phyloP scores from a whole-genome alignment of 345 rosid genomes.

The Salix exigua region DNA sequence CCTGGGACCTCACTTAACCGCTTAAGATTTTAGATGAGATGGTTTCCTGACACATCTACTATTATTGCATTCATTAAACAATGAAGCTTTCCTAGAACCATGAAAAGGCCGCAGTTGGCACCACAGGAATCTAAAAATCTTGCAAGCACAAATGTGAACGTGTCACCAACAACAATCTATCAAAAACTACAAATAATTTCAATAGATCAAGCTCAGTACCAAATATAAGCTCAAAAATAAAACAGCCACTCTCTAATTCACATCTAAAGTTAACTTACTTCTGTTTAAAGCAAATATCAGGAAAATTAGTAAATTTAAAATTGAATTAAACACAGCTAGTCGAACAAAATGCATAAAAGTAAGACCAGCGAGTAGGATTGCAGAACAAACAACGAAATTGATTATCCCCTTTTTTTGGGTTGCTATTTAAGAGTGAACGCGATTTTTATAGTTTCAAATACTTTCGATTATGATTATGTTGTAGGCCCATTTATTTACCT shows the following conservation, averaged over 20 bases:
- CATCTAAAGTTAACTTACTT: not conserved
- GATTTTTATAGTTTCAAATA: not conserved
- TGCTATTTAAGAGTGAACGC: too few relatives aligned
- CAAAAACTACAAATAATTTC: not conserved
- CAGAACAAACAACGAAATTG: not conserved
- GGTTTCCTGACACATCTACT: not conserved
- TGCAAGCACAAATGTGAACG: not conserved
- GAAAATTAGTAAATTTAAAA: not conserved
- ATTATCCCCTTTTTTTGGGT: not conserved
- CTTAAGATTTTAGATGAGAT: too few relatives aligned
- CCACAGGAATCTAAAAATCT: not conserved
- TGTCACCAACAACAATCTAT: not conserved
- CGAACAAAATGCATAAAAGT: not conserved
- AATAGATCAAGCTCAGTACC: not conserved
- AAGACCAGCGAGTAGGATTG: not conserved
- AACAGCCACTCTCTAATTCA: not conserved
- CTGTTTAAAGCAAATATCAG: not conserved
- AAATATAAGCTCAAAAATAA: not conserved
- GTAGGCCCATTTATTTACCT: conserved; percentile 37
- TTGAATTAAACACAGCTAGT: not conserved
- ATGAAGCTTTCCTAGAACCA: not conserved
- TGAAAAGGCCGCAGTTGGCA: not conserved
- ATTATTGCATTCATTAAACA: not conserved
- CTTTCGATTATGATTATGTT: too few relatives aligned
- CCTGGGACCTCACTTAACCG: too few relatives aligned